phyloP scores from a whole-genome alignment of 1,284 basidiomycete species.

The Ustilago bromivora region DNA sequence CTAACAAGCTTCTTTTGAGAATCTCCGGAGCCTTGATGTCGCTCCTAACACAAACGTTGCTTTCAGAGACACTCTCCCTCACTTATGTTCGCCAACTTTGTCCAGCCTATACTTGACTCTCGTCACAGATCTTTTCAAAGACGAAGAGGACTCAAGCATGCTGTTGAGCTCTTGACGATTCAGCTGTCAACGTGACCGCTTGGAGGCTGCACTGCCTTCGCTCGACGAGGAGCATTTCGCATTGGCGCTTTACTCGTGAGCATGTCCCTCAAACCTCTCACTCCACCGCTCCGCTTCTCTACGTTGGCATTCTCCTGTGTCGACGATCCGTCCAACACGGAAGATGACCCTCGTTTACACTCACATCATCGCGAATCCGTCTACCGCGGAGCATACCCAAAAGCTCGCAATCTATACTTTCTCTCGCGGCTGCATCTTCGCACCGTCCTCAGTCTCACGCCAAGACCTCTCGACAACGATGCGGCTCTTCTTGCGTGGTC shows the following conservation, averaged over 20 bases:
- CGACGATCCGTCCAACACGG: not conserved
- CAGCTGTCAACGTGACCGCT: not conserved
- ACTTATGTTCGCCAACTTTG: not conserved
- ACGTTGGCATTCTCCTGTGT: slow-evolving; percentile 51
- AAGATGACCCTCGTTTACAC: slow-evolving; percentile 20
- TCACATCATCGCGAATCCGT: slow-evolving; percentile 52
- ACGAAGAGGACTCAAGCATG: not conserved
- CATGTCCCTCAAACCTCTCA: slow-evolving; percentile 55
- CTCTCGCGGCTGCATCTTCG: slow-evolving; percentile 61
- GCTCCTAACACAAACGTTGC: not conserved
- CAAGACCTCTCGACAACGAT: slow-evolving; percentile 62
- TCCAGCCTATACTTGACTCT: no score
- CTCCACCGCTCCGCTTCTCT: slow-evolving; percentile 61
- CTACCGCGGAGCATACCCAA: slow-evolving; percentile 67
- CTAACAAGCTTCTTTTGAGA: slow-evolving; percentile 16
- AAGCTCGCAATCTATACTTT: slow-evolving; percentile 62
- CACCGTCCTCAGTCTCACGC: slow-evolving; percentile 66
- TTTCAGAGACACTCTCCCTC: not conserved
- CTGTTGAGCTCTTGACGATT: slow-evolving; percentile 1
- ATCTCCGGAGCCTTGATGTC: slow-evolving; percentile 27
- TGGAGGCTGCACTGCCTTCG: not conserved
- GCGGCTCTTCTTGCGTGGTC: slow-evolving; percentile 54
- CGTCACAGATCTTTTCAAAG: not conserved
- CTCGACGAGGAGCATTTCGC: not conserved
- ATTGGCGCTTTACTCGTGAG: not conserved